Percentiles rank a stretch among this genome's conserved stretches.
Evolutionary conservation across 371 early-diverging fungal species (phyloP).

Genomic region (Dichotomocladium elegans): DNA sequence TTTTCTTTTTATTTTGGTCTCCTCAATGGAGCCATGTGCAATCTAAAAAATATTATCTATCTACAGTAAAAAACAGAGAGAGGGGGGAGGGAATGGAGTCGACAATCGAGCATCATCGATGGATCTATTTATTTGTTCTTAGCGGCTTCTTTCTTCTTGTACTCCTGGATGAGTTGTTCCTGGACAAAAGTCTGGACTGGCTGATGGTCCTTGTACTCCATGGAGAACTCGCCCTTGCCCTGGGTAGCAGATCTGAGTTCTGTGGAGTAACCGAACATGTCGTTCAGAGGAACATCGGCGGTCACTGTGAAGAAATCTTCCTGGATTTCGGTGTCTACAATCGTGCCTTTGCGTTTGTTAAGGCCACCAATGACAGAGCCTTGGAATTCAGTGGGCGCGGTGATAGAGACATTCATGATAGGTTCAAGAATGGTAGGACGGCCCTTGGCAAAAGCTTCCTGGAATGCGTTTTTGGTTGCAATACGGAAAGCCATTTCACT

Average conservation of each 20-base stretch:
- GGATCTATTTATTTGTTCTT: slow-evolving; percentile 13
- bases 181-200: slow-evolving; percentile 82
- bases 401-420: slow-evolving; percentile 92
- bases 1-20: neutral
- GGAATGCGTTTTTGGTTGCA: slow-evolving; percentile 85
- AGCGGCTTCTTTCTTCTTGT: slow-evolving; percentile 36
- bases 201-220: slow-evolving; percentile 93
- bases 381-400: slow-evolving; percentile 93
- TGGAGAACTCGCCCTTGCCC: slow-evolving; percentile 98
- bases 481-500: slow-evolving; percentile 95
- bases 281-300: slow-evolving; percentile 91
- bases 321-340: slow-evolving; percentile 89
- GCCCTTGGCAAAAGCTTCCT: slow-evolving; percentile 82
- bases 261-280: slow-evolving; percentile 97
- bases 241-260: slow-evolving; percentile 93
- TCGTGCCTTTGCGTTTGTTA: slow-evolving; percentile 96
- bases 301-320: slow-evolving; percentile 87
- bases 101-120: neutral
- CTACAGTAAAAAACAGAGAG: neutral
- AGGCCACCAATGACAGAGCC: slow-evolving; percentile 88
- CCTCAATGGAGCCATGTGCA: too few relatives aligned
- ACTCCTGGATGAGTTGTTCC: slow-evolving; percentile 82
- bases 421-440: slow-evolving; percentile 91
- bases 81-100: neutral
- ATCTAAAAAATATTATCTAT: neutral